Evolutionary conservation across 495 filamentous ascomycete genomes (phyloP).

Genomic region (Hypoxylon fuscum): DNA sequence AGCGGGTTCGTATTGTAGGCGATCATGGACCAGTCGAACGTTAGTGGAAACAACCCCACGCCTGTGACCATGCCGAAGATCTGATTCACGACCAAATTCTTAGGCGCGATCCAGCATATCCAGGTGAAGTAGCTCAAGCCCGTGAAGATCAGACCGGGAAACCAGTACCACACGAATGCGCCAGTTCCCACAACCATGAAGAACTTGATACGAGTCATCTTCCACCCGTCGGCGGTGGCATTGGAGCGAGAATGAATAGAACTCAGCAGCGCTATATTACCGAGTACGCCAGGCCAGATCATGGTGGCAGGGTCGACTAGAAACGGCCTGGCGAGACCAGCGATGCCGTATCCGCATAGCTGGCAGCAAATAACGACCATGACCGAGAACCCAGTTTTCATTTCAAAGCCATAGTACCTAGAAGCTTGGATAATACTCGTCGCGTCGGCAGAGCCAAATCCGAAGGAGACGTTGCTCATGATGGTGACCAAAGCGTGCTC

Average conservation of each 20-base stretch:
- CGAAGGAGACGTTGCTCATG: conserved; percentile 45
- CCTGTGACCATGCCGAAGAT: conserved; percentile 45
- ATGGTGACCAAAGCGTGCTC: conserved; percentile 53
- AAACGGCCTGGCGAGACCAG: conserved; percentile 54
- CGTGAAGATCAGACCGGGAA: conserved; percentile 42
- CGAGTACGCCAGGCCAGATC: conserved; percentile 43
- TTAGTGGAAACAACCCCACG: conserved; percentile 43
- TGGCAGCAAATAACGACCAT: conserved; percentile 47
- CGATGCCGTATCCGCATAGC: conserved; percentile 53
- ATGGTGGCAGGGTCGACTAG: conserved; percentile 50
- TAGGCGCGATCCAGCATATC: conserved; percentile 44
- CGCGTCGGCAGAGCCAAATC: conserved; percentile 51
- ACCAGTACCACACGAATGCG: conserved; percentile 45
- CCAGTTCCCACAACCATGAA: conserved; percentile 36
- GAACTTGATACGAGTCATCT: conserved; percentile 40
- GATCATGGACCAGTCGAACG: conserved; percentile 46
- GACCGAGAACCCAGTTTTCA: conserved; percentile 54
- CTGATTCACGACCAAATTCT: conserved; percentile 44
- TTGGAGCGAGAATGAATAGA: conserved; percentile 39
- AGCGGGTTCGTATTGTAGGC: conserved; percentile 42
- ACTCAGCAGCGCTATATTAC: conserved; percentile 41
- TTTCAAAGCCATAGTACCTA: conserved; percentile 55
- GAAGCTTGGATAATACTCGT: conserved; percentile 58
- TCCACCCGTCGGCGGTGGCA: conserved; percentile 38
- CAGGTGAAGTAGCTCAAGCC: conserved; percentile 44